Evolutionary conservation across 2,329 filamentous ascomycete species (phyloP), one percentile per base, ranked within the genome.

Genomic region (Achaetomium macrosporum): DNA sequence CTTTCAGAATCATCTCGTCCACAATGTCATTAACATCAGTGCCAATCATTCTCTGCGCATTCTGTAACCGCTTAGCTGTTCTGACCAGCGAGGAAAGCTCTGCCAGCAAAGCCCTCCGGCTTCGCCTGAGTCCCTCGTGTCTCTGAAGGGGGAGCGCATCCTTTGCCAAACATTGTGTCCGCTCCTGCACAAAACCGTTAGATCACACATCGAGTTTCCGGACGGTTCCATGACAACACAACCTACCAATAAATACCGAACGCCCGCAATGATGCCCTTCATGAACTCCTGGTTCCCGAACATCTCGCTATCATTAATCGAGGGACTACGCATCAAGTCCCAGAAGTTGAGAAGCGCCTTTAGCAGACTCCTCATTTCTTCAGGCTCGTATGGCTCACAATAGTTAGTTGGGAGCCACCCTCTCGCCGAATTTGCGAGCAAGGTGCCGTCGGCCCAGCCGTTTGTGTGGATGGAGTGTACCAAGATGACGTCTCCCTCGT

Each of bases 331-430:
- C 61, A 96, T 79, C 48, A 95, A 74, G 66, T 96, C 91, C 91
- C 91, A 96, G 57, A 97, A 90, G 65, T 93, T 88, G 13, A 93
- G 83, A 56, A 96, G 75, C 1, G 91, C 90, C 62, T 89, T 90
- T 35, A 99, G 76, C 19, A 99, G 76, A 58, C 83, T 90, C 50
- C 84, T 82, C 77, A 97, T 91, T 58, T 90, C 84, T 19, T 90
- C 82, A 42, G 92, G 90, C 60, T 96, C 89, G 68, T 96, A 99
- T 10, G 89, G 81, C 67, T 96, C 91, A 74, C 93, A 99, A 69
- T 97, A 99, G 70, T 99, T 99, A 9, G 93, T 99, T 2, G 93
- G 93, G 55, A 99, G 75, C 93, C 93, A 99, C 57, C 93, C 93
- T 61, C 93, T 81, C 47, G 87, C 87, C 25, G 92, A 92, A 2